Percentiles rank a stretch among this genome's conserved stretches.
These are phyloP conservation scores for Pseudogymnoascus sp. DNA, from an alignment of 2,329 filamentous ascomycete species.

Conservation along the genomic window DNA sequence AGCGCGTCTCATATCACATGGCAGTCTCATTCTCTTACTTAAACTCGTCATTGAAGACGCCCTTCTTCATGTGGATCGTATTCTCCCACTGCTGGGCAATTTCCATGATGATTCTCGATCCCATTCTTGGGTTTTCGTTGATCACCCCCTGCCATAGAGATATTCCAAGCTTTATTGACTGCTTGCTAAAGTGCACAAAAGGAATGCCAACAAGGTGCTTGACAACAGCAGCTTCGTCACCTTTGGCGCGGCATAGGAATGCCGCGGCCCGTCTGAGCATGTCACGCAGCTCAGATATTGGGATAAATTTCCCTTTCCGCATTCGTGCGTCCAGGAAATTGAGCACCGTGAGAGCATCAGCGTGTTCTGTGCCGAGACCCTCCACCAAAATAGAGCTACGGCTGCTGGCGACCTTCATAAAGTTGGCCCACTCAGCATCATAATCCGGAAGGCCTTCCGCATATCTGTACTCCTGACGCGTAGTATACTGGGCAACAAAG, in stretches of 20 bases:
- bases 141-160: constrained; percentile 96
- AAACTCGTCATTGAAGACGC: constrained; percentile 69
- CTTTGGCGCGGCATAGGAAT: constrained; percentile 68
- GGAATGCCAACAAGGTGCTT: constrained; percentile 88
- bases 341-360: constrained; percentile 56
- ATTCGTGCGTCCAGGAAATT: constrained; percentile 65
- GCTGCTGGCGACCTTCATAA: constrained; percentile 46
- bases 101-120: constrained; percentile 75
- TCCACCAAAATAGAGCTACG: constrained; percentile 37
- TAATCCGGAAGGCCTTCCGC: constrained; percentile 65
- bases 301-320: constrained; percentile 57
- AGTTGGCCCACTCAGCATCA: constrained; percentile 55
- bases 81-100: constrained; percentile 87
- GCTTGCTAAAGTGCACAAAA: constrained; percentile 86
- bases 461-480: constrained; percentile 89
- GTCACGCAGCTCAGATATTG: constrained; percentile 67
- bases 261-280: constrained; percentile 78
- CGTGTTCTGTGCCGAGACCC: constrained; percentile 36
- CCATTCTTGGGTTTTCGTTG: constrained; percentile 85
- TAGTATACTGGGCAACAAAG: constrained; percentile 94
- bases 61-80: constrained; percentile 66
- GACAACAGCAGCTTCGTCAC: constrained; percentile 68
- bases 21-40: constrained; percentile 36
- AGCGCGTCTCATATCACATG: constrained; percentile 21
- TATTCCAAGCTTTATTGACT: constrained; percentile 89